A percentile compares a stretch with the other conserved stretches of the same genome.
Conservation (phyloP, 768 basidiomycete genomes). For the Strobilomyces echinocephalus region DNA sequence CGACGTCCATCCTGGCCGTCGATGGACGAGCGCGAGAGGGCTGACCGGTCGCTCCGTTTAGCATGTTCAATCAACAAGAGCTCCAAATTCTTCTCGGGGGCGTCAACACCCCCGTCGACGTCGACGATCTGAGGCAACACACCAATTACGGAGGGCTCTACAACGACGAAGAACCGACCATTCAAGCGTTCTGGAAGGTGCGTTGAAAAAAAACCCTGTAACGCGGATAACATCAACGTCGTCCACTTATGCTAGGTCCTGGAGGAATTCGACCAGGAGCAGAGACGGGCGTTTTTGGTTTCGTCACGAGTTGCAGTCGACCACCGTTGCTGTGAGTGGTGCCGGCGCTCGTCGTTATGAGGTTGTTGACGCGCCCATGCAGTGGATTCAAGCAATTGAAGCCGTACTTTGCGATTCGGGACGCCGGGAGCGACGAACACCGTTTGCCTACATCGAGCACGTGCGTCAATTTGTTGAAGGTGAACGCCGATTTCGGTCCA, state of each 20-base stretch:
- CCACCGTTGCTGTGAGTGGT: constrained; percentile 74
- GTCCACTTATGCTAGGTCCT: constrained; percentile 53
- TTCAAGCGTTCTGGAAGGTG: constrained; percentile 81
- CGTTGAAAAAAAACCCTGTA: constrained; percentile 11
- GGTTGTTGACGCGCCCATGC: neutral
- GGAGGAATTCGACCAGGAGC: constrained; percentile 71
- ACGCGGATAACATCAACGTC: neutral
- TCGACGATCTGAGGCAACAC: constrained; percentile 73
- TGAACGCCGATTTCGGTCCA: constrained; percentile 22
- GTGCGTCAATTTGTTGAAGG: constrained; percentile 91
- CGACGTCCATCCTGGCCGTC: neutral
- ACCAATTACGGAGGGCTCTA: constrained; percentile 83
- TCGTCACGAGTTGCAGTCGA: constrained; percentile 89
- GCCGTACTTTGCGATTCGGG: constrained; percentile 86
- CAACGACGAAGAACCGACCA: constrained; percentile 63
- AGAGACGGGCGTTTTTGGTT: constrained; percentile 75
- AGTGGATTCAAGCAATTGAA: constrained; percentile 84
- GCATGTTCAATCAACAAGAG: constrained; percentile 98
- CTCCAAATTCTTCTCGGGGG: constrained; percentile 89
- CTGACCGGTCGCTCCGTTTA: constrained; percentile 27
- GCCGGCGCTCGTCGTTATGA: neutral
- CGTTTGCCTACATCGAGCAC: constrained; percentile 77
- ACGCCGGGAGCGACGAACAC: constrained; percentile 65
- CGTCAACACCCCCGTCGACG: constrained; percentile 76
- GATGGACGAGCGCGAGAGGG: neutral